These are phyloP conservation scores for Guyanaporus albipodus DNA, from an alignment of 768 basidiomycete genomes.

Conservation along the genomic window DNA sequence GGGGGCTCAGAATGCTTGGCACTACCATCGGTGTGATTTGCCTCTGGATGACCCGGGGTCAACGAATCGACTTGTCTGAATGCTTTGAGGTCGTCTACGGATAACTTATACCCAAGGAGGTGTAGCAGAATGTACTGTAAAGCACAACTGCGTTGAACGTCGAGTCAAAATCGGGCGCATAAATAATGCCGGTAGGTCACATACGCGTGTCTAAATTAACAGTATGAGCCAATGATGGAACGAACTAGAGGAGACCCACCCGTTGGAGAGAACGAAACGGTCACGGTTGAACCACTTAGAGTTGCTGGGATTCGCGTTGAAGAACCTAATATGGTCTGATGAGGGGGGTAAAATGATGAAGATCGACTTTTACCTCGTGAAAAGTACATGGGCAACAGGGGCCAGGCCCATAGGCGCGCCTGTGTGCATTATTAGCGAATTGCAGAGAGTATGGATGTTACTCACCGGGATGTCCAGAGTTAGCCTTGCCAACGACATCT, in stretches of 20 bases:
- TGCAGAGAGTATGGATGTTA: background rate
- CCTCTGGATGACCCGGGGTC: slow-evolving; percentile 93
- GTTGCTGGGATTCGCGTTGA: slow-evolving; percentile 85
- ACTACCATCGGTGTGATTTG: slow-evolving; percentile 60
- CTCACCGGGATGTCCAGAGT: slow-evolving; percentile 86
- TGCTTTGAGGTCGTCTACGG: slow-evolving; percentile 86
- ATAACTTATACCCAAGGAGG: slow-evolving; percentile 86
- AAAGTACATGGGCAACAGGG: slow-evolving; percentile 75
- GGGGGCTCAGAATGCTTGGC: background rate
- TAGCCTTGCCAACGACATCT: slow-evolving; percentile 79
- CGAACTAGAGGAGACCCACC: slow-evolving; percentile 41
- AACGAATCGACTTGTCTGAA: slow-evolving; percentile 90
- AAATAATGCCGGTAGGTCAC: slow-evolving; percentile 18
- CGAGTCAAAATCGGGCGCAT: slow-evolving; percentile 1
- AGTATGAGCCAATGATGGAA: slow-evolving; percentile 10
- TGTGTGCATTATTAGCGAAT: slow-evolving; percentile 25
- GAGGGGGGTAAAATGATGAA: background rate
- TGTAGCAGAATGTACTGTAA: slow-evolving; percentile 92
- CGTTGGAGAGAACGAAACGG: slow-evolving; percentile 95
- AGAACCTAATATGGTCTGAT: slow-evolving; percentile 48
- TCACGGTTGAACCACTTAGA: slow-evolving; percentile 96
- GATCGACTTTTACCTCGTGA: slow-evolving; percentile 50
- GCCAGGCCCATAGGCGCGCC: slow-evolving; percentile 96
- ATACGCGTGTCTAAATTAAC: slow-evolving; percentile 63
- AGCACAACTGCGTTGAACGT: slow-evolving; percentile 60